Base-by-base conservation (phyloP, 1,139 yeast species). In the Candida buenavistaensis region DNA sequence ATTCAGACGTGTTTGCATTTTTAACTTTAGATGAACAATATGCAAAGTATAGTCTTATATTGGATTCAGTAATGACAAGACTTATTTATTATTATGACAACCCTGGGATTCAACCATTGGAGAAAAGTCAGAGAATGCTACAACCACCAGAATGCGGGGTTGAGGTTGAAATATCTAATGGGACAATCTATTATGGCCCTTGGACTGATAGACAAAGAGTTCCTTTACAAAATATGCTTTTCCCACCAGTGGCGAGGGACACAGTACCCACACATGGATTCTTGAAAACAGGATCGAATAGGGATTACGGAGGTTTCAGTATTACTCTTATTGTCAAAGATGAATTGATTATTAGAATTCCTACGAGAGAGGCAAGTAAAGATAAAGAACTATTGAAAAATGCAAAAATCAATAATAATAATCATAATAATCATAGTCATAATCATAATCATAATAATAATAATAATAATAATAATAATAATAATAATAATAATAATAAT, bases 181-280 rank as follows among this genome's bases (percentile, higher is more conserved):
- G 90, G 0, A 81, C 87, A 0, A 64, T 88, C 1, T 83, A 83
- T 46, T 90, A 87, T 51, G 98, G 98, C 0, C 95, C 98, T 0
- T 90, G 97, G 97, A 85, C 97, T 0, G 95, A 90, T 41, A 76
- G 90, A 29, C 95, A 92, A 55, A 57, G 96, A 14, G 70, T 71
- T 2, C 76, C 82, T 1, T 51, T 90, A 7, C 92, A 83, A 41
- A 61, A 68, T 7, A 64, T 81, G 62, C 64, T 92, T 26, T 78
- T 82, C 41, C 98, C 98, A 0, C 56, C 75, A 0, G 56, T 80
- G 6, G 78, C 85, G 21, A 62, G 82, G 32, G 87, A 87, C 48
- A 59, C 80, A 1, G 48, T 52, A 5, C 80, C 84, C 0, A 63
- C 71, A 1, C 49, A 51, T 9, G 53, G 47, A 11, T 61, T 75